A percentile compares a stretch with the other conserved stretches of the same genome.
Evolutionary conservation across 768 basidiomycete genomes (phyloP).

Genomic region (Leccinum uliginosum): DNA sequence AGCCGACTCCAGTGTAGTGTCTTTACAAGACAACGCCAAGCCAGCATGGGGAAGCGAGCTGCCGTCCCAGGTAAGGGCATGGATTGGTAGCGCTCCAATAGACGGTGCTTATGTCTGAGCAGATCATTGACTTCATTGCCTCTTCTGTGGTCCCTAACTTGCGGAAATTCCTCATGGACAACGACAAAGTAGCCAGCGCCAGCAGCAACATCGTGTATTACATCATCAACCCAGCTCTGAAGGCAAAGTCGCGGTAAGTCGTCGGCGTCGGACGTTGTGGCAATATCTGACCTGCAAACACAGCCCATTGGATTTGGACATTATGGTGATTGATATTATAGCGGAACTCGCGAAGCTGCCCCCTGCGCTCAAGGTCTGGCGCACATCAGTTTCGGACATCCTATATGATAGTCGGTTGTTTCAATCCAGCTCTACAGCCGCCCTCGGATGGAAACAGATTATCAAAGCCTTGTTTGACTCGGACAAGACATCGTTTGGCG

Average conservation of each 20-base stretch:
- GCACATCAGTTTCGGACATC: slow-evolving; percentile 70
- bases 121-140: slow-evolving; percentile 75
- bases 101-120: slow-evolving; percentile 6
- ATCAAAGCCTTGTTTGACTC: slow-evolving; percentile 77
- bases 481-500: slow-evolving; percentile 82
- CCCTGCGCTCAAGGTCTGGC: slow-evolving; percentile 80
- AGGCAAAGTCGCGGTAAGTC: slow-evolving; percentile 65
- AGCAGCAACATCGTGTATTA: slow-evolving; percentile 85
- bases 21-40: slow-evolving; percentile 32
- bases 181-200: slow-evolving; percentile 73
- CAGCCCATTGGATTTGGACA: slow-evolving; percentile 78
- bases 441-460: slow-evolving; percentile 69
- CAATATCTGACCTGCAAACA: slow-evolving; percentile 7
- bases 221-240: slow-evolving; percentile 76
- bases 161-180: slow-evolving; percentile 75
- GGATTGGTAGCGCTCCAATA: slow-evolving; percentile 15
- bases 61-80: slow-evolving; percentile 23
- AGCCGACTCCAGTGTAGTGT: slow-evolving; percentile 39
- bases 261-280: neutral
- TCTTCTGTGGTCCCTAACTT: slow-evolving; percentile 66
- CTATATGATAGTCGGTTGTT: slow-evolving; percentile 87
- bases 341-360: slow-evolving; percentile 77
- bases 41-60: slow-evolving; percentile 26
- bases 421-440: slow-evolving; percentile 57
- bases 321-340: slow-evolving; percentile 60